Evolutionary conservation across 768 basidiomycete genomes (phyloP).

Genomic region (Kwoniella bestiolae): DNA sequence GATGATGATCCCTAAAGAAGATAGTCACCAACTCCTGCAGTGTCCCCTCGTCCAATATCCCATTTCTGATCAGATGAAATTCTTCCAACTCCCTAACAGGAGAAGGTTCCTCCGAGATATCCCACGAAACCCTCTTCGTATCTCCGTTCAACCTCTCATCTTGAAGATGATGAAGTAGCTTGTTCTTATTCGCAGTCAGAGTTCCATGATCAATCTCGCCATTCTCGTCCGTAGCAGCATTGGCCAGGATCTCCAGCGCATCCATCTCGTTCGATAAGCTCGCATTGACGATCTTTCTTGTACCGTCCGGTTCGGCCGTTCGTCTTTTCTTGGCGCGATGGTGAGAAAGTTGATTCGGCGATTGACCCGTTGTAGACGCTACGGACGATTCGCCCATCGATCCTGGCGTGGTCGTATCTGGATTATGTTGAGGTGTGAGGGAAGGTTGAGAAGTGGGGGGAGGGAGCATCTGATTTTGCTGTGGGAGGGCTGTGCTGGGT

Average conservation of each 20-base stretch:
- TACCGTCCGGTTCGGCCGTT: slow-evolving; percentile 32
- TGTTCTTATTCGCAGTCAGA: neutral
- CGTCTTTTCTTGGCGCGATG: slow-evolving; percentile 21
- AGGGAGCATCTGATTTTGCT: slow-evolving; percentile 1
- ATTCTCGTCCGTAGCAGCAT: slow-evolving; percentile 46
- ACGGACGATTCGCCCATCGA: slow-evolving; percentile 23
- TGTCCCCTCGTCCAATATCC: slow-evolving; percentile 36
- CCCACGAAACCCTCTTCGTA: slow-evolving; percentile 18
- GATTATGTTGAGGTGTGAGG: slow-evolving; percentile 1
- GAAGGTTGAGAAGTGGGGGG: neutral
- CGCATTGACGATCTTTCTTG: slow-evolving; percentile 48
- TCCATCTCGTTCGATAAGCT: slow-evolving; percentile 54
- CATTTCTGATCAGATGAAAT: slow-evolving; percentile 39
- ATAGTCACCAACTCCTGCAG: slow-evolving; percentile 33
- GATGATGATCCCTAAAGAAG: slow-evolving; percentile 49
- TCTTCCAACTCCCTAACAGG: slow-evolving; percentile 23
- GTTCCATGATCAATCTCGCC: slow-evolving; percentile 1
- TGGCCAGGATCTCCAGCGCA: slow-evolving; percentile 53
- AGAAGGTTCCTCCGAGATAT: slow-evolving; percentile 19
- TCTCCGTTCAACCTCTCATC: neutral
- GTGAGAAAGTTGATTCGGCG: slow-evolving; percentile 18
- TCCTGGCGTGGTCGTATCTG: slow-evolving; percentile 22
- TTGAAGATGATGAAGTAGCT: slow-evolving; percentile 2
- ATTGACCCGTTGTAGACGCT: slow-evolving; percentile 31
- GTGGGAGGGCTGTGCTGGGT: neutral